Evolutionary conservation across 1,139 yeast genomes (phyloP).

Genomic region (Pichia sp.): DNA sequence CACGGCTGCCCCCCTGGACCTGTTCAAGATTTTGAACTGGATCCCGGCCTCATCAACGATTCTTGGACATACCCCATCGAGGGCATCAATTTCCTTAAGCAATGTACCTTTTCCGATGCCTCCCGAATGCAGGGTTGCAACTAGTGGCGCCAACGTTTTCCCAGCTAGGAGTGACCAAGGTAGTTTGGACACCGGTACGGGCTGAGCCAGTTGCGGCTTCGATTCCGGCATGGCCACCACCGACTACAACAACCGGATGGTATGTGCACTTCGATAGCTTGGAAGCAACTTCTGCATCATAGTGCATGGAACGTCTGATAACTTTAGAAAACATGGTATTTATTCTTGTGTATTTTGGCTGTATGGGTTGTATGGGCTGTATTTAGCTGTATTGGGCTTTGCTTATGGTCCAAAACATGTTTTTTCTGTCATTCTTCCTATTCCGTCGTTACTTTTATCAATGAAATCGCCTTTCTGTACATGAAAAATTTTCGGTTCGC

Average conservation of each 20-base stretch:
- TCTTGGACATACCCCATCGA: conserved; percentile 85
- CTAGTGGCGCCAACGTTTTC: conserved; percentile 88
- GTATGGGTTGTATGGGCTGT: neutral
- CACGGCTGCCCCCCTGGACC: conserved; percentile 92
- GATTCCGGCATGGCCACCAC: conserved; percentile 99
- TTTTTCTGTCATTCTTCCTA: neutral
- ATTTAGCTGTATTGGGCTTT: neutral
- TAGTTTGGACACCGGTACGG: conserved; percentile 68
- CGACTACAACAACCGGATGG: conserved; percentile 79
- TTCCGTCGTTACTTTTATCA: neutral
- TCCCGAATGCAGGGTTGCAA: conserved; percentile 95
- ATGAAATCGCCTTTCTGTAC: neutral
- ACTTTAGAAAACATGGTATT: conserved; percentile 5
- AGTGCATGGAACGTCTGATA: conserved; percentile 14
- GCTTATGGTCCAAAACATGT: no score
- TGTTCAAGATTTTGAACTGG: conserved; percentile 81
- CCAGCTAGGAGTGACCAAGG: conserved; percentile 71
- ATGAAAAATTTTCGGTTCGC: neutral
- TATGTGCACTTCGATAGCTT: conserved; percentile 35
- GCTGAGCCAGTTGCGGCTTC: conserved; percentile 97
- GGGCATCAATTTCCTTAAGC: conserved; percentile 87
- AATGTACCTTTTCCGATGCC: conserved; percentile 98
- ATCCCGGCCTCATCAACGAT: conserved; percentile 91
- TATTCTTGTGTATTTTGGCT: neutral
- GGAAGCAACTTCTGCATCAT: conserved; percentile 39